Evolutionary conservation across 2,329 filamentous ascomycete species (phyloP).

Genomic region (Colletotrichum camelliae): DNA sequence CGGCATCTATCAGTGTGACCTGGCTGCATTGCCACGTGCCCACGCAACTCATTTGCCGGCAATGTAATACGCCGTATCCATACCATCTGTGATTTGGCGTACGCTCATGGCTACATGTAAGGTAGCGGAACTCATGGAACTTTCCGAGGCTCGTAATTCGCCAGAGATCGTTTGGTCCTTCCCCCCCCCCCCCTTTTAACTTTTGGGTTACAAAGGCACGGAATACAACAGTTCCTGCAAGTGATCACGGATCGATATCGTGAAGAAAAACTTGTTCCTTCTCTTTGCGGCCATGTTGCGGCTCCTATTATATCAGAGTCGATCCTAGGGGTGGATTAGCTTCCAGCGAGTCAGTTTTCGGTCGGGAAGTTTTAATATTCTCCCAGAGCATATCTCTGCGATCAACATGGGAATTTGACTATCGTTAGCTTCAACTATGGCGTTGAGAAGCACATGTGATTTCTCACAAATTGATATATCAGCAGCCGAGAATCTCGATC

Average conservation of each 20-base stretch:
- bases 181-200: rapidly evolving
- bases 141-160: background rate
- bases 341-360: background rate
- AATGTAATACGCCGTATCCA: background rate
- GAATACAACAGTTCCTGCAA: rapidly evolving
- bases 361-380: background rate
- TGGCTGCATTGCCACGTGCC: rapidly evolving
- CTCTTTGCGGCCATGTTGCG: background rate
- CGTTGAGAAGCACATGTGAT: background rate
- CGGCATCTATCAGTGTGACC: background rate
- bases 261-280: background rate
- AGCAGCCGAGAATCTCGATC: background rate
- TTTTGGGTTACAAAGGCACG: background rate
- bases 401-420: background rate
- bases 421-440: background rate
- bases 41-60: background rate
- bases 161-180: rapidly evolving
- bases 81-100: rapidly evolving
- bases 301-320: rapidly evolving
- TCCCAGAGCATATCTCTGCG: background rate
- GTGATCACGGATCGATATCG: background rate
- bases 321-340: rapidly evolving
- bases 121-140: background rate
- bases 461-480: background rate
- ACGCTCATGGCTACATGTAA: background rate